Conservation (phyloP, 305 asterid species). For the Fraxinus floribunda region DNA sequence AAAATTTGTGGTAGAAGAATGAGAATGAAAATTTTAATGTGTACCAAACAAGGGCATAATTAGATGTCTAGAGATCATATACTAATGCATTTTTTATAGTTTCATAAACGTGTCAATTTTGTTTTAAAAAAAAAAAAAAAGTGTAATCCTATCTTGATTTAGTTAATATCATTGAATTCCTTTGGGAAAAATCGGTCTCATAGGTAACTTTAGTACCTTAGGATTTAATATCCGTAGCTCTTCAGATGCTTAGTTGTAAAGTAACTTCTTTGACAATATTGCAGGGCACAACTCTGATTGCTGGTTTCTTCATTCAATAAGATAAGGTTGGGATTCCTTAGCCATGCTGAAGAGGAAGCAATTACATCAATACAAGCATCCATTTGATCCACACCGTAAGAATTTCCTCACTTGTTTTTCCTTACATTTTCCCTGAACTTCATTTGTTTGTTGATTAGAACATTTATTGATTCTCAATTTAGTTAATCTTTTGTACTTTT, state of each 20-base stretch:
- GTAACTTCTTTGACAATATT: constrained; percentile 8
- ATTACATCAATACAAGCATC: constrained; percentile 59
- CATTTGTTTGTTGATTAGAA: neutral
- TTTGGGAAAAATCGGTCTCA: neutral
- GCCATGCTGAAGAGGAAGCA: constrained; percentile 67
- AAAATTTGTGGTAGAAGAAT: too few relatives aligned
- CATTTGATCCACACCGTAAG: constrained; percentile 68
- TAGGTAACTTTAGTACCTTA: neutral
- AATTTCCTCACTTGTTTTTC: constrained; percentile 1
- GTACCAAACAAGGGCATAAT: neutral
- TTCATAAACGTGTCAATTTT: neutral
- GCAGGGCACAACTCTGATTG: constrained; percentile 24
- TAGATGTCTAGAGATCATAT: neutral
- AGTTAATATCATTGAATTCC: neutral
- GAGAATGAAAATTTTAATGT: too few relatives aligned
- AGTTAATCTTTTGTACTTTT: neutral
- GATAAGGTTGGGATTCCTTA: constrained; percentile 16
- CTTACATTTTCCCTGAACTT: neutral
- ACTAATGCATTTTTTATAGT: neutral
- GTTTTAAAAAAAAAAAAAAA: too few relatives aligned
- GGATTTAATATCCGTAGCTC: constrained; percentile 4
- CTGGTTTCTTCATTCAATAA: neutral
- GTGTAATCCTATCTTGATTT: neutral
- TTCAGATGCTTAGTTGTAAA: constrained; percentile 11
- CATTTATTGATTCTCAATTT: constrained; percentile 4